Conservation (phyloP, 2,329 filamentous ascomycete genomes). For the Albifimbria verrucaria region DNA sequence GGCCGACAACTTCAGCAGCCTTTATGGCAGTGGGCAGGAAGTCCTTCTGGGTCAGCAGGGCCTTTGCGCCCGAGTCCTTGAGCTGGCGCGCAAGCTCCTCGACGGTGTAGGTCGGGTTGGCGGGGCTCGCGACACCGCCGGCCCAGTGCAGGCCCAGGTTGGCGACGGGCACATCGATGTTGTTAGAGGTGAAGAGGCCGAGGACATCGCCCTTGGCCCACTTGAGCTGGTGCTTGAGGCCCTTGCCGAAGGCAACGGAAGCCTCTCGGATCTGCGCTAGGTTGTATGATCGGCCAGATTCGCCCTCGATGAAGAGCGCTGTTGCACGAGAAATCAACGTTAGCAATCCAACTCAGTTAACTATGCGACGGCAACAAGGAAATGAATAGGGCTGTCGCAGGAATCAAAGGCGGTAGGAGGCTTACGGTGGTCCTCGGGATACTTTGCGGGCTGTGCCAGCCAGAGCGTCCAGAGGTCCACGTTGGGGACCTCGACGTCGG, state of each 20-base stretch:
- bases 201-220: conserved; percentile 85
- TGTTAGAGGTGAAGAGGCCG: conserved; percentile 79
- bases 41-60: conserved; percentile 68
- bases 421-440: conserved; percentile 69
- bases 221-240: conserved; percentile 68
- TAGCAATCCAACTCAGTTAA: too few relatives aligned
- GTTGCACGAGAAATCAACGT: too few relatives aligned
- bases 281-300: conserved; percentile 66
- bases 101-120: conserved; percentile 82
- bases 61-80: conserved; percentile 71
- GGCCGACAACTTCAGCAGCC: conserved; percentile 67
- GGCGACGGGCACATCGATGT: conserved; percentile 74
- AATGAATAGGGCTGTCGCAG: neutral
- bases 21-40: conserved; percentile 62
- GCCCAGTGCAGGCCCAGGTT: conserved; percentile 82
- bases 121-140: conserved; percentile 77
- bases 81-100: conserved; percentile 85
- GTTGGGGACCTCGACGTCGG: conserved; percentile 65
- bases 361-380: neutral
- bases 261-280: conserved; percentile 62
- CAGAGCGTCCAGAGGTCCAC: conserved; percentile 76
- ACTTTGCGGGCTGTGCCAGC: conserved; percentile 68
- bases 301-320: conserved; percentile 78
- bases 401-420: neutral
- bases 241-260: conserved; percentile 75